A percentile compares a stretch with the other conserved stretches of the same genome.
phyloP scores from a whole-genome alignment of 73 alveolate genomes.

The Blepharisma stoltei region DNA sequence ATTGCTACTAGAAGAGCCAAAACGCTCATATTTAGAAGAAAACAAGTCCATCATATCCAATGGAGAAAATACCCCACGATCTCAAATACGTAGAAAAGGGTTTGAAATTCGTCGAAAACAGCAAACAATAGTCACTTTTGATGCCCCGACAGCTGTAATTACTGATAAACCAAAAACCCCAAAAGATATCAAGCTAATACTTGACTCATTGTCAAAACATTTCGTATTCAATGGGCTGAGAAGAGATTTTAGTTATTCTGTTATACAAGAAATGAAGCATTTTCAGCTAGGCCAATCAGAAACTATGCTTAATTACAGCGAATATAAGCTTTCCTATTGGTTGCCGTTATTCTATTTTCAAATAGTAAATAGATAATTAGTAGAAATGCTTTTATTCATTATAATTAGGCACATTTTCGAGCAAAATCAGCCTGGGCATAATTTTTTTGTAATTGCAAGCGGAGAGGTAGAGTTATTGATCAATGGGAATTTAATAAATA shows the following conservation, averaged over 20 bases:
- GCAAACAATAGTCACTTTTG: neutral
- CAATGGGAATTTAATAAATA: neutral
- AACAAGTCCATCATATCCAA: too few species aligned
- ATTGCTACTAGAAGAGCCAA: too few species aligned
- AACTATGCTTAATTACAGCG: neutral
- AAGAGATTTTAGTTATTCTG: neutral
- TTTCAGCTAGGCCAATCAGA: neutral
- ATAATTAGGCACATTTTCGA: neutral
- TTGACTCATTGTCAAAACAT: neutral
- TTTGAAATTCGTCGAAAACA: too few species aligned
- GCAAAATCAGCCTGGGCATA: neutral
- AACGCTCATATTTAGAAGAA: too few species aligned
- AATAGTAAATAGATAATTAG: too few species aligned
- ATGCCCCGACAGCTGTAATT: constrained; percentile 31
- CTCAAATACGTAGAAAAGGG: too few species aligned
- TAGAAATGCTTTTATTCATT: too few species aligned
- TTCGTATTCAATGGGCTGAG: neutral
- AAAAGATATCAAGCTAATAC: constrained; percentile 25
- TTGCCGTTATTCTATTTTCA: too few species aligned
- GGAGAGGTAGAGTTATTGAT: constrained; percentile 22
- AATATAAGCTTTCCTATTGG: too few species aligned
- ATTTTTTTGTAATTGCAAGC: constrained; percentile 8
- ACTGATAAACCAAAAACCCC: constrained; percentile 7
- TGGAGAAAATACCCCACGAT: too few species aligned
- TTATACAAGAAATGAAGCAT: neutral